These are phyloP conservation scores for Cucumis cinereus DNA, from an alignment of 306 rosid genomes.

Conservation along the genomic window DNA sequence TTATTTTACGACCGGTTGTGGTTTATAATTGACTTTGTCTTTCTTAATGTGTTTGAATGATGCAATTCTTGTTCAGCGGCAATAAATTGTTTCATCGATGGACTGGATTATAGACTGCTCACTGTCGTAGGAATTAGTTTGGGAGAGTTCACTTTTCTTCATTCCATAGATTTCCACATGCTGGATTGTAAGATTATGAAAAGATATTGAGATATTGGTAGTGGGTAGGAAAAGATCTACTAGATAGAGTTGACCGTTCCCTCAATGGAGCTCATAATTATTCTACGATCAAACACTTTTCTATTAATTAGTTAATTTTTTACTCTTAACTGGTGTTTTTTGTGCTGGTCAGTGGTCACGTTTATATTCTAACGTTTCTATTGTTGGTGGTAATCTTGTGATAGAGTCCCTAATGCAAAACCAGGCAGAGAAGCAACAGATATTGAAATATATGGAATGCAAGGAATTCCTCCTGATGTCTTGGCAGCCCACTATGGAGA, in stretches of 20 bases:
- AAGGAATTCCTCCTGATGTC: constrained; percentile 88
- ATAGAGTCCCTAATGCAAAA: constrained; percentile 95
- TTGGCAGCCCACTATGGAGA: constrained; percentile 97
- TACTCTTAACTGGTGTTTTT: not conserved
- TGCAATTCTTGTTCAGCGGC: not conserved
- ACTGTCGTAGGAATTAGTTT: not conserved
- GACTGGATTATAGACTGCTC: not conserved
- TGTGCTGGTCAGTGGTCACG: not conserved
- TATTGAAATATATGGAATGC: constrained; percentile 98
- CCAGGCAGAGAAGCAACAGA: constrained; percentile 82
- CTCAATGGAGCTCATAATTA: not conserved
- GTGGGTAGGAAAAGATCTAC: not conserved
- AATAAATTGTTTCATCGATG: not conserved
- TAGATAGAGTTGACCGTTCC: not conserved
- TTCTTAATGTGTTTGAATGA: not conserved
- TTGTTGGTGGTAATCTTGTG: not conserved
- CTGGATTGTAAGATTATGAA: not conserved
- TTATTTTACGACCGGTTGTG: not conserved
- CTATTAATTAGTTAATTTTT: not conserved
- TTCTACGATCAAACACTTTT: not conserved
- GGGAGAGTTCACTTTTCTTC: not conserved
- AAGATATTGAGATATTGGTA: not conserved
- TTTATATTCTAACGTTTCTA: not conserved
- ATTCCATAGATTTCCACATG: not conserved
- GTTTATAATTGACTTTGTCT: not conserved